phyloP scores from a whole-genome alignment of 176 grass and related monocot genomes.

The Poa annua region DNA sequence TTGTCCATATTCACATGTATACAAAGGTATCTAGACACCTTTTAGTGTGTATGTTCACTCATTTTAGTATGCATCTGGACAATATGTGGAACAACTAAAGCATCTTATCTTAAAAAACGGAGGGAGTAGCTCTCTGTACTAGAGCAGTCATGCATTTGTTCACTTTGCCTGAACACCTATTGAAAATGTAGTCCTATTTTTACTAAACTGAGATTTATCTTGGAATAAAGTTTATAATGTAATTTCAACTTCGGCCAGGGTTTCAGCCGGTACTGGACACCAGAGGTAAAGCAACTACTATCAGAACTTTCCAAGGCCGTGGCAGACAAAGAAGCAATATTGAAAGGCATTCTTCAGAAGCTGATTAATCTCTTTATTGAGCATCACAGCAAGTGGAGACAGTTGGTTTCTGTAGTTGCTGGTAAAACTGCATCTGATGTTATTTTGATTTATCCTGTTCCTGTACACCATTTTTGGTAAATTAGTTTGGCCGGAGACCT shows the following conservation, averaged over 20 bases:
- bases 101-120: no score
- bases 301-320: constrained; percentile 80
- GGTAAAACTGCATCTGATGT: constrained; percentile 50
- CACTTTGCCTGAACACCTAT: constrained; percentile 28
- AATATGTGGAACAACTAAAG: no score
- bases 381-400: constrained; percentile 89
- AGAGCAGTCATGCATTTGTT: constrained; percentile 12
- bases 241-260: constrained; percentile 53
- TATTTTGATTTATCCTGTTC: constrained; percentile 19
- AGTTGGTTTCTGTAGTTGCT: constrained; percentile 79
- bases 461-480: constrained; percentile 35
- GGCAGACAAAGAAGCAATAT: constrained; percentile 82
- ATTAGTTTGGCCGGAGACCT: constrained; percentile 1
- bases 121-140: neutral
- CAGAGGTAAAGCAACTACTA: constrained; percentile 79
- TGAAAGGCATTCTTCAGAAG: constrained; percentile 93
- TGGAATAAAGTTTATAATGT: constrained; percentile 24
- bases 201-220: constrained; percentile 14
- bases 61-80: no score
- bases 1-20: no score
- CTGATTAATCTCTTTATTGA: constrained; percentile 75
- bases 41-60: no score
- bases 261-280: constrained; percentile 85
- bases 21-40: no score
- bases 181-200: neutral